phyloP scores from a whole-genome alignment of 1,139 yeast genomes.

The Suhomyces atakaporum region DNA sequence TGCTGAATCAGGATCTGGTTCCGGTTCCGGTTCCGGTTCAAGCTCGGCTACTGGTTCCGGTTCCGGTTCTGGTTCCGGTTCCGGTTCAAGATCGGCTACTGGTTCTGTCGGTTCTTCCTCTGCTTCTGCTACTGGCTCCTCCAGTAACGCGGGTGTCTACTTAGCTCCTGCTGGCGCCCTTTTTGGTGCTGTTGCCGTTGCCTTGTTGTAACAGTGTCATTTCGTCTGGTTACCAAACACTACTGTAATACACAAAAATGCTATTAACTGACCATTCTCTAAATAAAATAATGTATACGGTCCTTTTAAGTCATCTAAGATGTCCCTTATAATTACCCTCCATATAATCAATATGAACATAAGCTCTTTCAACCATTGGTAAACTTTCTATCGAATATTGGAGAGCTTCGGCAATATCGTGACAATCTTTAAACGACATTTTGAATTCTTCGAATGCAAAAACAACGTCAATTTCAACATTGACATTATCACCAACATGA shows the following conservation, averaged over 20 bases:
- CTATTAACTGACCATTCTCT: no score
- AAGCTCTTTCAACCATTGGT: slow-evolving; percentile 78
- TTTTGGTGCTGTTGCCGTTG: slow-evolving; percentile 19
- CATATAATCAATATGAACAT: slow-evolving; percentile 77
- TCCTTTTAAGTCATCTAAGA: slow-evolving; percentile 25
- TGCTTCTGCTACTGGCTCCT: slow-evolving; percentile 8
- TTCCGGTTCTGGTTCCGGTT: slow-evolving; percentile 8
- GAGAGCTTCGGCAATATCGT: slow-evolving; percentile 78
- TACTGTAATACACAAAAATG: neutral
- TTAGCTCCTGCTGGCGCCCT: slow-evolving; percentile 21
- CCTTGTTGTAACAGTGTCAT: slow-evolving; percentile 19
- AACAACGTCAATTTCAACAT: slow-evolving; percentile 76
- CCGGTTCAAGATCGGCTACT: slow-evolving; percentile 5
- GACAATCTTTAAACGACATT: slow-evolving; percentile 64
- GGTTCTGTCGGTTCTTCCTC: slow-evolving; percentile 4
- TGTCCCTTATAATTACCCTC: slow-evolving; percentile 56
- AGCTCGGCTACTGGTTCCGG: slow-evolving; percentile 5
- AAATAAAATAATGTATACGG: neutral
- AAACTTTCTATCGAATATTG: slow-evolving; percentile 79
- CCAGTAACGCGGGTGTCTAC: slow-evolving; percentile 12
- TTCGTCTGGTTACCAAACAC: no score
- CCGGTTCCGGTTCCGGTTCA: slow-evolving; percentile 5
- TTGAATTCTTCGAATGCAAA: slow-evolving; percentile 48
- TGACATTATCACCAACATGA: slow-evolving; percentile 76
- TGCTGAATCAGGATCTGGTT: neutral